Evolutionary conservation across 306 rosid species (phyloP), one percentile per base, ranked within the genome.

Genomic region (Rubus idaeus): DNA sequence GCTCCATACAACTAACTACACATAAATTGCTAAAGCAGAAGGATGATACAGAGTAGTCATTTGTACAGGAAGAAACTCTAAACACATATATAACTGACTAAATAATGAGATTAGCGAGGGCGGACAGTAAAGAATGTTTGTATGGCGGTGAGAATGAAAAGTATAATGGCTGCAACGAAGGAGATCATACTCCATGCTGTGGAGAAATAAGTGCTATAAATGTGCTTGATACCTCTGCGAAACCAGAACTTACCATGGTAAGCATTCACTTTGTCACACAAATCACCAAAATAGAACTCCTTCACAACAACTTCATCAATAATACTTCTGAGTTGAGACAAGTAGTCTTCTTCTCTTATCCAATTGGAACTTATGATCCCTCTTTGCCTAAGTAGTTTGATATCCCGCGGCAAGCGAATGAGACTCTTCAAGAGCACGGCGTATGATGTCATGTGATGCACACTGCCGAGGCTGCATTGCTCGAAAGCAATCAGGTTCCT

Each of bases 401-500:
- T 73, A 30, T 80, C 84, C 10, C 56, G 69, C 4, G 52, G 20
- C 26, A 58, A 70, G 70, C 78, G 75, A 49, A 84, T 44, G 78
- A 84, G 73, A 11, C 85, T 82, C 64, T 74, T 77, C 68, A 84
- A 73, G 20, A 81, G 73, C 61, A 84, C 9, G 13, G 84, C 78
- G 75, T 84, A 74, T 0, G 87, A 84, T 63, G 85, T 81, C 77
- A 81, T 80, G 64, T 78, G 79, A 62, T 68, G 75, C 41, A 41
- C 66, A 57, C 76, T 81, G 9, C 55, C 75, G 17, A 81, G 68
- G 64, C 83, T 78, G 71, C 68, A 74, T 55, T 84, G 85, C 44
- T 84, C 87, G 75, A 79, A 84, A 70, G 85, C 83, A n/a, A 81
- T 84, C 80, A 81, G 68, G 16, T 80, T 84, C 74, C 83, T 81